Evolutionary conservation across 2,329 filamentous ascomycete genomes (phyloP).

Genomic region (Elsinoe batatas): DNA sequence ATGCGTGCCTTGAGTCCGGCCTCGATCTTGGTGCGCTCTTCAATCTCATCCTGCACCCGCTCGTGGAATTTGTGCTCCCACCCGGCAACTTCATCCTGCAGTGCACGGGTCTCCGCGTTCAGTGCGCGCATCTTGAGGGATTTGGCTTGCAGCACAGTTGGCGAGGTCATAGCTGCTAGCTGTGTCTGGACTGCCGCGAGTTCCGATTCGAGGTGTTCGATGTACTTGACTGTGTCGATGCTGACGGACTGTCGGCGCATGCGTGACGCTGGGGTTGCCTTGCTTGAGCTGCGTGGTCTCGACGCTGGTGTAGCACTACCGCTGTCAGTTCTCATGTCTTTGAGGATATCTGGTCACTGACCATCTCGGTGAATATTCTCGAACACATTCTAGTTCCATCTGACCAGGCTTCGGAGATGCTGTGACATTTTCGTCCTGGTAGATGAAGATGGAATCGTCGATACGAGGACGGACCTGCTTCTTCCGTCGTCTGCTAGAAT

Average conservation of each 20-base stretch:
- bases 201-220: slow-evolving; percentile 41
- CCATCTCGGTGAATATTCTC: slow-evolving; percentile 13
- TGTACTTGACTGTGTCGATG: slow-evolving; percentile 36
- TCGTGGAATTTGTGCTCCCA: slow-evolving; percentile 31
- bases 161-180: slow-evolving; percentile 32
- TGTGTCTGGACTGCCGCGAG: slow-evolving; percentile 33
- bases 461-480: slow-evolving; percentile 17
- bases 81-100: slow-evolving; percentile 27
- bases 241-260: slow-evolving; percentile 26
- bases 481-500: slow-evolving; percentile 16
- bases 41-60: slow-evolving; percentile 26
- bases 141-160: slow-evolving; percentile 28
- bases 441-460: slow-evolving; percentile 16
- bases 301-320: slow-evolving; percentile 14
- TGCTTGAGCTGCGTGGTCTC: slow-evolving; percentile 12
- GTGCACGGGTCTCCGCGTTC: slow-evolving; percentile 25
- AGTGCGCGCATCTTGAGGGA: slow-evolving; percentile 29
- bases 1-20: slow-evolving; percentile 23
- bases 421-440: slow-evolving; percentile 24
- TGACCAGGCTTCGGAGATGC: slow-evolving; percentile 3
- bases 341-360: slow-evolving; percentile 17
- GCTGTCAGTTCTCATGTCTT: slow-evolving; percentile 14
- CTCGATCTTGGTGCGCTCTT: slow-evolving; percentile 23
- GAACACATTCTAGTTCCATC: slow-evolving; percentile 13
- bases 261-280: slow-evolving; percentile 18